Evolutionary conservation across 2,329 filamentous ascomycete species (phyloP).

Genomic region (Penicillium sp.): DNA sequence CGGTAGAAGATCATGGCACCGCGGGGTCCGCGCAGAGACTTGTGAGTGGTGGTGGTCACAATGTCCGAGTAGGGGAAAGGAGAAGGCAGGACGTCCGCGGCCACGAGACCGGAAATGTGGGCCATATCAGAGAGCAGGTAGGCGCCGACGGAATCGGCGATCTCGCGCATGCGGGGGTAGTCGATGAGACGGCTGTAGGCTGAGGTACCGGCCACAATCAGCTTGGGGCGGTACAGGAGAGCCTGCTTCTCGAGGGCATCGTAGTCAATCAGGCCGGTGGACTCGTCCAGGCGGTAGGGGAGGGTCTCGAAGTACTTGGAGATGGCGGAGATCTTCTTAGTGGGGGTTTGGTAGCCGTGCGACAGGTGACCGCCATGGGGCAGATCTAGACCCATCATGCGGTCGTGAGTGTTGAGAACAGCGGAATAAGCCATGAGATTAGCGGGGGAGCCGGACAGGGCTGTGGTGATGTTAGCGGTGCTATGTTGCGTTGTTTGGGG

Average conservation of each 20-base stretch:
- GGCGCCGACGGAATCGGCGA: slow-evolving; percentile 88
- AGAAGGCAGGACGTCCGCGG: slow-evolving; percentile 88
- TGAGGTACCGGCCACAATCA: slow-evolving; percentile 93
- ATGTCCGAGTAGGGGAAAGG: slow-evolving; percentile 93
- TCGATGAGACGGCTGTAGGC: slow-evolving; percentile 98
- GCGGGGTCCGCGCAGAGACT: slow-evolving; percentile 94
- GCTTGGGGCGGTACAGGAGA: slow-evolving; percentile 89
- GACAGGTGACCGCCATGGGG: slow-evolving; percentile 93
- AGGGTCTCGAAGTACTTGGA: slow-evolving; percentile 99
- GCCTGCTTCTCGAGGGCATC: slow-evolving; percentile 89
- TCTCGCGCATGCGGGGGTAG: slow-evolving; percentile 93
- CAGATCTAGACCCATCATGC: slow-evolving; percentile 94
- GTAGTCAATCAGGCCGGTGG: slow-evolving; percentile 96
- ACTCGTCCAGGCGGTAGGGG: slow-evolving; percentile 78
- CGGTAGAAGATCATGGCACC: slow-evolving; percentile 99
- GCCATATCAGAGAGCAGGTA: slow-evolving; percentile 98
- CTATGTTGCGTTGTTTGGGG: slow-evolving; percentile 10
- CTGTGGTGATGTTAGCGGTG: slow-evolving; percentile 48
- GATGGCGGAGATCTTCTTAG: slow-evolving; percentile 94
- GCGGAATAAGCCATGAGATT: slow-evolving; percentile 89
- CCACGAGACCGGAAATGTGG: slow-evolving; percentile 95
- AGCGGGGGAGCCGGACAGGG: slow-evolving; percentile 76
- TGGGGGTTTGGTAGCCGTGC: slow-evolving; percentile 96
- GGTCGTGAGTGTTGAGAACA: slow-evolving; percentile 91
- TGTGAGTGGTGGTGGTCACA: slow-evolving; percentile 98